Base-by-base conservation (phyloP, 1,284 basidiomycete species). In the Gymnopus androsaceus region DNA sequence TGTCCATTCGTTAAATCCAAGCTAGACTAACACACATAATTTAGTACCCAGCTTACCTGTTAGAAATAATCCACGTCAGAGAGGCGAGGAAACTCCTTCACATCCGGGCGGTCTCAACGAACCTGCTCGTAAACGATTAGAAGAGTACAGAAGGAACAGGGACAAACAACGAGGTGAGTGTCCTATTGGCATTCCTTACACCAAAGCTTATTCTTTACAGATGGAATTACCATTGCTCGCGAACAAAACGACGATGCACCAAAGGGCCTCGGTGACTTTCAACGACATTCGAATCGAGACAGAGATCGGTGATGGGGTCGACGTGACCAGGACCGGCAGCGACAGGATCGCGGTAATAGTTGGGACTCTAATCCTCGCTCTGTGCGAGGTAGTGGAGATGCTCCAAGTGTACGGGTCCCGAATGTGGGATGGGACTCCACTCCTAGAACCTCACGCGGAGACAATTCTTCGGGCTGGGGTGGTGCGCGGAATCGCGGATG, bases 341-440 rank as follows among this genome's bases (percentile, higher is more conserved):
- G 65, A 37, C 59, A 69, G 37, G 63, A 66, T 55, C 59, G 65
- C 37, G 58, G 59, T 27, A 66, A 72, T 40, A 79, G 79, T 9
- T 90, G 88, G 87, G 85, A 88, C 60, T 72, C 81, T 1, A 94
- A 92, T 1, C 91, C 92, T 8, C 81, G 83, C 25, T 84, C 84
- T 14, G 78, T 80, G 31, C 80, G 84, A 21, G 75, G 76, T 9
- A 72, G 77, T 38, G 79, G 82, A 25, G 90, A 93, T 65, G 88
- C 87, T 3, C 90, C 91, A 0, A 93, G 91, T 64, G 85, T 94
- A 37, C 87, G 93, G 25, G 90, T 95, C 8, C 93, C 94, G 0
- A 93, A 94, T 65, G 83, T 90, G 50, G 87, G 85, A 2, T 95
- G 94, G 93, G 94, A 95, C 56, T 88, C 93, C 19, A 95, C 94